Conservation (phyloP, 2,329 filamentous ascomycete genomes). For the Ophiostoma piceae region DNA sequence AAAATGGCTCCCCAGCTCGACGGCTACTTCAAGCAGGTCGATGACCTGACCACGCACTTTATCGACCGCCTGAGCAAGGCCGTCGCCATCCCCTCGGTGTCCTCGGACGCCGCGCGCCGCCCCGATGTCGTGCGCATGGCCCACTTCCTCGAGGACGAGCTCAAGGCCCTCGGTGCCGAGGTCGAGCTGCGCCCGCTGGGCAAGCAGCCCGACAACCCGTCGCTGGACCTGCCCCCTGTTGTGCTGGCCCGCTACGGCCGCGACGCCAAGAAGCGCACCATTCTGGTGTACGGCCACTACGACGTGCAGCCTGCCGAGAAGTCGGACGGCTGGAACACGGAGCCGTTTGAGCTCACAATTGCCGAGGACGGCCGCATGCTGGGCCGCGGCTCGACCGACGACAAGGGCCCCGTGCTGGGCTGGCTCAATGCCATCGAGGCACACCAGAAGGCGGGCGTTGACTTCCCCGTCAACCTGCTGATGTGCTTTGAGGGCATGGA, state of each 20-base stretch:
- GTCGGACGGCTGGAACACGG: constrained; percentile 91
- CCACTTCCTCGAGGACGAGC: constrained; percentile 77
- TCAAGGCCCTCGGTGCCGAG: constrained; percentile 75
- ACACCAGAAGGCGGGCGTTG: constrained; percentile 88
- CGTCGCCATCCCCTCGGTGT: constrained; percentile 94
- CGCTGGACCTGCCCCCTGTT: constrained; percentile 87
- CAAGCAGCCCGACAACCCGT: constrained; percentile 85
- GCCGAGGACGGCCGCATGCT: constrained; percentile 94
- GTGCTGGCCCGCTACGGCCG: constrained; percentile 87
- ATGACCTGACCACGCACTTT: constrained; percentile 70
- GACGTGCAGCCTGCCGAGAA: constrained; percentile 93
- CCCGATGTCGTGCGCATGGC: constrained; percentile 96
- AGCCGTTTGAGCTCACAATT: constrained; percentile 83
- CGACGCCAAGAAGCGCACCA: constrained; percentile 88
- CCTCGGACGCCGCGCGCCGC: constrained; percentile 80
- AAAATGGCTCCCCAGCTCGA: constrained; percentile 90
- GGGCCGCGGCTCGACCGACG: constrained; percentile 89
- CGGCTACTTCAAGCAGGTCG: constrained; percentile 88
- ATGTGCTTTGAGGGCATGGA: constrained; percentile 99
- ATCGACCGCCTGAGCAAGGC: constrained; percentile 86
- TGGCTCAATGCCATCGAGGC: constrained; percentile 98
- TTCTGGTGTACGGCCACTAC: constrained; percentile 97
- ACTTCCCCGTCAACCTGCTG: constrained; percentile 93
- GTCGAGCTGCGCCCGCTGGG: constrained; percentile 84
- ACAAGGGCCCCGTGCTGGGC: constrained; percentile 94